Percentiles rank a stretch among this genome's conserved stretches.
Conservation (phyloP, 2,329 filamentous ascomycete genomes). For the Ophiocordyceps camponoti-floridani region DNA sequence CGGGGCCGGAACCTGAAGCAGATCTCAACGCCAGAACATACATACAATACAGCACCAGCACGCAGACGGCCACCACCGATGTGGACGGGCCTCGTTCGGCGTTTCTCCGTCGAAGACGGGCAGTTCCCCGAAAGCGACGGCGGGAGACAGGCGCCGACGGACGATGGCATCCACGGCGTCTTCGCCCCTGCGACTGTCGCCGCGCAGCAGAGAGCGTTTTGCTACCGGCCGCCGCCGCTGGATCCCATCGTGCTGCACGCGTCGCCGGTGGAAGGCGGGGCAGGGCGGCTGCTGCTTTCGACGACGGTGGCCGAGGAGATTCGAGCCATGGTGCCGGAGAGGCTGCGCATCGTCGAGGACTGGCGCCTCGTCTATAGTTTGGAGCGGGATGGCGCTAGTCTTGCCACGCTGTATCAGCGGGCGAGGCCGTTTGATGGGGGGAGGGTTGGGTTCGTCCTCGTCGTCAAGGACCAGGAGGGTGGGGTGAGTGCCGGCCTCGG, state of each 20-base stretch:
- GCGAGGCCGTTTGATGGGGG: slow-evolving; percentile 48
- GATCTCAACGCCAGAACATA: too few species aligned
- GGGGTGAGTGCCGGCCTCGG: slow-evolving; percentile 35
- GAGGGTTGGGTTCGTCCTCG: slow-evolving; percentile 76
- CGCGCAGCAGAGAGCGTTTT: slow-evolving; percentile 31
- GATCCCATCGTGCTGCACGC: slow-evolving; percentile 60
- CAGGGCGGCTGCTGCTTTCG: slow-evolving; percentile 49
- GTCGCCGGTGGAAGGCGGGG: slow-evolving; percentile 30
- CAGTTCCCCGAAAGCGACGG: slow-evolving; percentile 6
- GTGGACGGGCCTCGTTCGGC: slow-evolving; percentile 48
- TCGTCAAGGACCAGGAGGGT: slow-evolving; percentile 61
- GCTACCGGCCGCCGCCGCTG: slow-evolving; percentile 75
- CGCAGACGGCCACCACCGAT: slow-evolving; percentile 10
- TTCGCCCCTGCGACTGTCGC: slow-evolving; percentile 36
- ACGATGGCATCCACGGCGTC: slow-evolving; percentile 36
- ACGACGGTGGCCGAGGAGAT: slow-evolving; percentile 78
- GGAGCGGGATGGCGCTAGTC: slow-evolving; percentile 76
- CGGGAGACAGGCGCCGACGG: slow-evolving; percentile 2
- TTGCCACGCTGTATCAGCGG: slow-evolving; percentile 72
- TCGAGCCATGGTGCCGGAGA: slow-evolving; percentile 67
- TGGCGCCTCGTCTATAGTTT: slow-evolving; percentile 82
- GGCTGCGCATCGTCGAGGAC: slow-evolving; percentile 70
- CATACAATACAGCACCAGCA: too few species aligned
- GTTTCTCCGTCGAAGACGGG: slow-evolving; percentile 36
- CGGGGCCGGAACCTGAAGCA: too few species aligned